Conservation (phyloP, 176 grass and related monocot species). For the Elymus sibiricus region DNA sequence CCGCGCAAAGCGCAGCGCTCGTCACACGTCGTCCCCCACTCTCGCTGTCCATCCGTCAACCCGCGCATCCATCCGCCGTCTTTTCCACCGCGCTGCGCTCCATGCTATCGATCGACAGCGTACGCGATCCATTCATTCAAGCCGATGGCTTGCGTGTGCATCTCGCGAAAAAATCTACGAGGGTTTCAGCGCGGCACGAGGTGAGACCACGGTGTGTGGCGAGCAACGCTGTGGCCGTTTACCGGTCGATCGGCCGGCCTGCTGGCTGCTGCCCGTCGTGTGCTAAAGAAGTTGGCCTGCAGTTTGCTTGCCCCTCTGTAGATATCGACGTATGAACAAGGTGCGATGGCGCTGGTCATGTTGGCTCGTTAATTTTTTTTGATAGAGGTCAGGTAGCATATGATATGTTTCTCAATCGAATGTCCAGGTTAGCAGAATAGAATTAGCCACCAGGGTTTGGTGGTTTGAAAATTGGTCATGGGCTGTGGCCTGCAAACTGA, state of each 20-base stretch:
- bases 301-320: background rate
- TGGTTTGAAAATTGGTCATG: background rate
- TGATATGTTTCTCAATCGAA: background rate
- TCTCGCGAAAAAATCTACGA: conserved; percentile 24
- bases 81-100: background rate
- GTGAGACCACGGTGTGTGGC: too few species aligned
- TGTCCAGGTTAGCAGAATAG: background rate
- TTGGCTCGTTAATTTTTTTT: background rate
- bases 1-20: background rate
- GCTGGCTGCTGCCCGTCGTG: too few species aligned
- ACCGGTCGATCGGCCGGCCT: background rate
- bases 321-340: background rate
- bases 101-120: background rate
- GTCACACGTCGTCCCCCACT: background rate
- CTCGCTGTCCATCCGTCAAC: background rate
- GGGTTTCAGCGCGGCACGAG: conserved; percentile 23
- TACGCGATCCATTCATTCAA: conserved; percentile 17
- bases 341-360: background rate
- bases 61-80: background rate
- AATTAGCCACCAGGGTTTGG: background rate
- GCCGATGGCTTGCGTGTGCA: conserved; percentile 20
- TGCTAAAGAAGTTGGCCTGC: background rate
- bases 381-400: background rate
- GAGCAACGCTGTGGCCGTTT: background rate
- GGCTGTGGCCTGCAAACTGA: background rate